Conservation (phyloP, 306 rosid species). For the Astragalus membranaceus region DNA sequence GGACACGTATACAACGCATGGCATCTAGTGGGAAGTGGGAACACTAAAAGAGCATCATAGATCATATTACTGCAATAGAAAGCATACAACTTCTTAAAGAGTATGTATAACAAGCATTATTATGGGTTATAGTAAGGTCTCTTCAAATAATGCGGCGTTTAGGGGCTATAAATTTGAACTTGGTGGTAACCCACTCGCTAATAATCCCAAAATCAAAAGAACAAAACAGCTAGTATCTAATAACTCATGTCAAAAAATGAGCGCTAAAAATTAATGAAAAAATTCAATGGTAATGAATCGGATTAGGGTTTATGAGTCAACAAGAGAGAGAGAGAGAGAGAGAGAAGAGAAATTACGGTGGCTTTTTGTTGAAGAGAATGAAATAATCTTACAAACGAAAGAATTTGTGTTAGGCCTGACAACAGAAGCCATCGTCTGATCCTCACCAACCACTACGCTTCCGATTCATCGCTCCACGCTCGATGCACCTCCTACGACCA, state of each 20-base stretch:
- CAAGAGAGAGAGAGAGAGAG: neutral
- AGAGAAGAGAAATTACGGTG: conserved; percentile 30
- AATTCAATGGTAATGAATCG: neutral
- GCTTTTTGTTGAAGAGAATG: conserved; percentile 33
- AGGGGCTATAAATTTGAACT: neutral
- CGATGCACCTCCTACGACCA: too few species aligned
- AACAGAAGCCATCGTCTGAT: too few species aligned
- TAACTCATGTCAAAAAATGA: neutral
- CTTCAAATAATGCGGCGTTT: neutral
- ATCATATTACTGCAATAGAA: neutral
- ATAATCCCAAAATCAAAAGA: neutral
- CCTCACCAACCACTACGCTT: too few species aligned
- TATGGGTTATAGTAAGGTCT: neutral
- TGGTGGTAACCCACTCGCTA: neutral
- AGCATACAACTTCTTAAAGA: neutral
- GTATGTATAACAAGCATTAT: neutral
- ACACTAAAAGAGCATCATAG: neutral
- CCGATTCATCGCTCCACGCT: too few species aligned
- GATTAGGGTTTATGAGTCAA: conserved; percentile 21
- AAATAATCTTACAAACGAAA: too few species aligned
- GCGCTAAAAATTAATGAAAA: neutral
- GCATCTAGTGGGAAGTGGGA: neutral
- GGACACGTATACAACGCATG: neutral
- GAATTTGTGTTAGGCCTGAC: too few species aligned
- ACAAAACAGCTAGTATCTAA: neutral